Base-by-base conservation (phyloP, 805 yeast genomes). In the Wickerhamiella occidentalis region DNA sequence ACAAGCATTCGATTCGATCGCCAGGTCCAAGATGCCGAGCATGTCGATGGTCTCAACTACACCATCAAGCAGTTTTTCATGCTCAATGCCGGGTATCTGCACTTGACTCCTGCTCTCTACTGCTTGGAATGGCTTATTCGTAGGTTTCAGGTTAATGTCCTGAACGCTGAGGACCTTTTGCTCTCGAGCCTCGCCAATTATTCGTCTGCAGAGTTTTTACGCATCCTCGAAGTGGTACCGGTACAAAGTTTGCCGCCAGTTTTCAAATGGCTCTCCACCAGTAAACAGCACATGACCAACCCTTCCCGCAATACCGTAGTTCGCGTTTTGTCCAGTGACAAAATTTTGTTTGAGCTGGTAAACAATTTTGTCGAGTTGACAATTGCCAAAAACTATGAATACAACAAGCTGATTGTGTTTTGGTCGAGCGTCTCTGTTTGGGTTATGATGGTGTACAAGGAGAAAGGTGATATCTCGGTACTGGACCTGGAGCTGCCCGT, bases 121-220 rank as follows among this genome's bases (percentile, higher is more conserved):
- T 90, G 96, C 4, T 71, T 86, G 11, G 98, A 92, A 69, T 92
- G 98, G 98, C 77, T 88, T 21, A 81, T 92, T 17, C 81, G 98
- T 68, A 76, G 97, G 58, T 70, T 92, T 80, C 69, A 86, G 61
- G 78, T 86, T 56, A 88, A 92, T 62, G 71, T 84, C 45, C 80
- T 82, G 59, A 86, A 84, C 59, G 68, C 87, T 0, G 97, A 90
- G 63, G 62, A 71, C 49, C 61, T 92, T 28, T 61, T 92, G 41
- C 65, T 90, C 50, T 72, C 88, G 2, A 74, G 83, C 1, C 70
- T 92, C 56, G 94, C 96, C n/a, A 85, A 82, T 66, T 85, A 80
- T 65, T 76, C 74, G 56, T 71, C 77, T 35, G 80, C 87, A 0
- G 71, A 84, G 5, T 92, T 92, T 64, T 73, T 78, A 45, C 78